Evolutionary conservation across 2,329 filamentous ascomycete genomes (phyloP), one percentile per base, ranked within the genome.

Genomic region (Leptographium wingfieldii): DNA sequence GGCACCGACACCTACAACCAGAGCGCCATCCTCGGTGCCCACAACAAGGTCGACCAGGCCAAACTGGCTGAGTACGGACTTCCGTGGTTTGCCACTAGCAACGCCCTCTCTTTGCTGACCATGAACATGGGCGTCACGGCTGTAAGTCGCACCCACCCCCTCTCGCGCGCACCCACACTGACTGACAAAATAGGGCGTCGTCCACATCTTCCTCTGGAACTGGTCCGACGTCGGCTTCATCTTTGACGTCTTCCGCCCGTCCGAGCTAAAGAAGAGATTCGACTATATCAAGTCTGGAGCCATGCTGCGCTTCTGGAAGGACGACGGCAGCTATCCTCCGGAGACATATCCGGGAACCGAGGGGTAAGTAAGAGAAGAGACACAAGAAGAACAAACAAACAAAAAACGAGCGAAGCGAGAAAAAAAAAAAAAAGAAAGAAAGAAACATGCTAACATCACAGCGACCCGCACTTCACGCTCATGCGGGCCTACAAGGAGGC

Each of bases 111-210:
- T 60, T 66, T 78, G 16, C 67, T 79, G 38, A 72, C 71, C 2
- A 70, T 71, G 4, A 80, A 79, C 62, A 70, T 77, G 63, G 75
- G 72, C 3, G 68, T 77, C 29, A 78, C 77, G 3, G 77, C 78
- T 1, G 40, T 43, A 14, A 31, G 40, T n/a, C 22, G 19, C 7
- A 3, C 12, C 10, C 43, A 12, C 2, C 22, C 25, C 31, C 22
- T 25, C 25, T 7, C 5, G 16, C 12, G 5, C 5, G 14, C 12
- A 19, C 3, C 14, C n/a, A n/a, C 6, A 7, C 4, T 12, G 3
- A 3, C 22, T 56, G 33, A 19, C n/a, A 40, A 5, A 5, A 51
- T 14, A 55, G 2, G 73, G 74, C 0, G 67, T 80, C 22, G 69
- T 72, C 3, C 74, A 79, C 62, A 58, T 65, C 59, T 51, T 62